Base-by-base conservation (phyloP, 2,329 filamentous ascomycete genomes). In the Coniella lustricola region DNA sequence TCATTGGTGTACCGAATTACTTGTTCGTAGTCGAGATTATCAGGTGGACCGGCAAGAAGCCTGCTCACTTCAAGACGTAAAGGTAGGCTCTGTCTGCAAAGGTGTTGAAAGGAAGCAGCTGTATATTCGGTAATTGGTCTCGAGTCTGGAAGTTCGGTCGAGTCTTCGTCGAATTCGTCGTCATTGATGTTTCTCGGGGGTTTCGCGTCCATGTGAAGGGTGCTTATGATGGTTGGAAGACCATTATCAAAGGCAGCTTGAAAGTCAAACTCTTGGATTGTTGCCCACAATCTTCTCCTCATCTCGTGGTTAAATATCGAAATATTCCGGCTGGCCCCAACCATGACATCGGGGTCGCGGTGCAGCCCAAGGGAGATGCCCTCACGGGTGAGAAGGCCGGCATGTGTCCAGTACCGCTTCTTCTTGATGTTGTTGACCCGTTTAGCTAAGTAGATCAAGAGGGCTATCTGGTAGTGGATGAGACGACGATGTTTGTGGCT, bases 351-450 rank as follows among this genome's bases (percentile, higher is more conserved):
- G 3, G 77, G 77, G 57, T 82, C 79, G 16, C 75, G 74, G 56
- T 82, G 79, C 40, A 82, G 66, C 14, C 77, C 78, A 25, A 81
- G 73, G 2, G 74, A 73, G 49, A 82, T 74, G 47, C 74, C 77
- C 44, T 81, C 75, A 41, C 77, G 76, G 13, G 80, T 72, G 48
- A 82, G 66, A 4, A 72, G 68, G 0, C 78, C 77, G 1, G 78
- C 69, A 34, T 71, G 69, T 14, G 75, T 78, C 78, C 78, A 82
- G 61, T 79, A 81, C 12, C 76, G 70, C 69, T 82, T 82, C 71
- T 82, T 82, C 67, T 81, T 80, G 54, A 82, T 73, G 2, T 74
- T 77, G 62, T 82, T 82, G 54, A 81, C 74, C 25, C 76, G 69
- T 67, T 81, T 82, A 37, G 75, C 76, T 2, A 82, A 70, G 54